phyloP scores from a whole-genome alignment of 2,329 filamentous ascomycete species.

The Alternaria hordeiaustralica region DNA sequence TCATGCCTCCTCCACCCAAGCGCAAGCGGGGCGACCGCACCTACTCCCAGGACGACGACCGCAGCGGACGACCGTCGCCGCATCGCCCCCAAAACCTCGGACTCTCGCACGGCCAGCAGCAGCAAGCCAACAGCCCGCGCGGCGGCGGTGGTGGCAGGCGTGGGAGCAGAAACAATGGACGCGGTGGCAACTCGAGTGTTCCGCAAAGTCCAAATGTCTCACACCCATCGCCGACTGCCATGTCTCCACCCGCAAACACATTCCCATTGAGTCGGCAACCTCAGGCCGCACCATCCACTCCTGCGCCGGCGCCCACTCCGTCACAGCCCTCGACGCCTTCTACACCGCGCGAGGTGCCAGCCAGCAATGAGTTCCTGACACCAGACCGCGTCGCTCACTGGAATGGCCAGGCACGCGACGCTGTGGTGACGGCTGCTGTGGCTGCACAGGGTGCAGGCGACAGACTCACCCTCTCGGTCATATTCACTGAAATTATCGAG shows the following conservation, averaged over 20 bases:
- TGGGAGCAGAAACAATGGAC: constrained; percentile 34
- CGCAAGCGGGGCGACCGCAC: constrained; percentile 61
- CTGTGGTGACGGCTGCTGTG: constrained; percentile 69
- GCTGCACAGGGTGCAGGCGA: constrained; percentile 73
- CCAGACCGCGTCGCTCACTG: constrained; percentile 72
- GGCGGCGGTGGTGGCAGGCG: constrained; percentile 38
- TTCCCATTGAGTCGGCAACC: constrained; percentile 24
- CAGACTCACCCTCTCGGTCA: constrained; percentile 68
- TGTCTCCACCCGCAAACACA: constrained; percentile 36
- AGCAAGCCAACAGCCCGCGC: constrained; percentile 36
- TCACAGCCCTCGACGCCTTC: constrained; percentile 45
- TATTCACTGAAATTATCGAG: constrained; percentile 86
- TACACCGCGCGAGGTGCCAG: constrained; percentile 48
- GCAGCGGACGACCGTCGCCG: constrained; percentile 55
- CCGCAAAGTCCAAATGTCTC: constrained; percentile 39
- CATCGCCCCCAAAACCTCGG: constrained; percentile 58
- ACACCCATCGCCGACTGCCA: constrained; percentile 40
- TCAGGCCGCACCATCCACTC: constrained; percentile 25
- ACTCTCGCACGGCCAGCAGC: constrained; percentile 58
- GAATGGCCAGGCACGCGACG: constrained; percentile 69
- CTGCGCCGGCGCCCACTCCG: constrained; percentile 15
- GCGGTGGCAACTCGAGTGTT: constrained; percentile 34
- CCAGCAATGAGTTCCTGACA: constrained; percentile 78
- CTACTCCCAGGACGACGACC: constrained; percentile 52
- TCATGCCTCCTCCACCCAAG: constrained; percentile 63